Evolutionary conservation across 306 rosid species (phyloP).

Genomic region (Lathyrus oleraceus): DNA sequence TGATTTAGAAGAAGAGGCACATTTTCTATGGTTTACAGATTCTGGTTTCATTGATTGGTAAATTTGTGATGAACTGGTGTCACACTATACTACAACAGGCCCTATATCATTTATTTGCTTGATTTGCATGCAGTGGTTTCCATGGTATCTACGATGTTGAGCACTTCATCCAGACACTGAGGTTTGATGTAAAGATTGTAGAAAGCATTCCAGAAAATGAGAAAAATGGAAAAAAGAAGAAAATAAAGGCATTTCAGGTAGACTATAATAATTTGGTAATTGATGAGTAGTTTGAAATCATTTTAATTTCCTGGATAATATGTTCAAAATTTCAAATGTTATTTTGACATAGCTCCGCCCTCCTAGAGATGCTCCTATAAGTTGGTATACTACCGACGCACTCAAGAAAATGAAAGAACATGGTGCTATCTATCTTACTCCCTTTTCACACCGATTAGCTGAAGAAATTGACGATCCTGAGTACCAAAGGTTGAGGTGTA

Average conservation of each 20-base stretch:
- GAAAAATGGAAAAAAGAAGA: constrained; percentile 76
- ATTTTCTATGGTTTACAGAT: neutral
- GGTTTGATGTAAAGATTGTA: constrained; percentile 79
- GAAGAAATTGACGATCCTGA: constrained; percentile 92
- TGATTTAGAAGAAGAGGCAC: constrained; percentile 7
- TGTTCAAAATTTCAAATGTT: constrained; percentile 16
- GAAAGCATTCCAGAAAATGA: constrained; percentile 82
- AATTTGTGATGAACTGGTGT: constrained; percentile 9
- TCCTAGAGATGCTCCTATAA: constrained; percentile 85
- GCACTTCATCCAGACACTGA: constrained; percentile 73
- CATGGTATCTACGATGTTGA: constrained; percentile 95
- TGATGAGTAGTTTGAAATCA: constrained; percentile 25
- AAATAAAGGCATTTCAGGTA: constrained; percentile 94
- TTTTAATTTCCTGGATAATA: constrained; percentile 28
- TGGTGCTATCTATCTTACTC: constrained; percentile 94
- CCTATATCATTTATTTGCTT: neutral
- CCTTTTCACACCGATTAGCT: constrained; percentile 96
- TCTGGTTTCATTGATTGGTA: constrained; percentile 21
- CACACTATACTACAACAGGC: neutral
- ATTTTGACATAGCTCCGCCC: constrained; percentile 72
- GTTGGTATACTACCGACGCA: constrained; percentile 86
- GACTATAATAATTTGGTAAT: constrained; percentile 17
- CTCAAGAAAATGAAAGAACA: constrained; percentile 85
- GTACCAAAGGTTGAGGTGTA: constrained; percentile 94
- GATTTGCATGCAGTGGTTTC: constrained; percentile 70